These are phyloP conservation scores for Aspergillus nomiae DNA, from an alignment of 2,329 filamentous ascomycete genomes.

Conservation along the genomic window DNA sequence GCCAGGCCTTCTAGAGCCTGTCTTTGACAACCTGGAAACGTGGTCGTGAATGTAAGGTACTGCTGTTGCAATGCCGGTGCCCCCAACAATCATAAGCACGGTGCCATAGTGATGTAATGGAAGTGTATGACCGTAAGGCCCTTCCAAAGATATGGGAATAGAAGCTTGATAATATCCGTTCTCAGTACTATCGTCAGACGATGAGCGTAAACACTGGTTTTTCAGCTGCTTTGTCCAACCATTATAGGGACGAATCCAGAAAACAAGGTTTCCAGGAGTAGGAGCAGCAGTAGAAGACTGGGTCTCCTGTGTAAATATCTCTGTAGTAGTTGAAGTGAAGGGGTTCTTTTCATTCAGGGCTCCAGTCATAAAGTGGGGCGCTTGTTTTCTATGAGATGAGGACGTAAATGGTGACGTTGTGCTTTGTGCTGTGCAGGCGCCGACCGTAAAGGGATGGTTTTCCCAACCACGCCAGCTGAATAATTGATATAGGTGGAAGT, in stretches of 20 bases:
- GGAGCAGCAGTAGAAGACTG: not conserved
- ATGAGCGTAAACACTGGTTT: too few species aligned
- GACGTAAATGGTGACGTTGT: not conserved
- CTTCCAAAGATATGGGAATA: too few species aligned
- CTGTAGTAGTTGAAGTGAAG: not conserved
- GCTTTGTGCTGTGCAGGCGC: constrained; percentile 16
- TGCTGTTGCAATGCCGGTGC: not conserved
- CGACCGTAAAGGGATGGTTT: constrained; percentile 52
- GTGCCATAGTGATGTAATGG: too few species aligned
- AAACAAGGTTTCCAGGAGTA: not conserved
- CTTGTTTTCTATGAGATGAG: not conserved
- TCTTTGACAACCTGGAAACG: too few species aligned
- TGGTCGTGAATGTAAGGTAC: too few species aligned
- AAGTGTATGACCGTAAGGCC: too few species aligned
- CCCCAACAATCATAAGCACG: constrained; percentile 47
- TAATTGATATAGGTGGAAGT: constrained; percentile 52
- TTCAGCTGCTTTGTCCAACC: too few species aligned
- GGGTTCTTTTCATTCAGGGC: not conserved
- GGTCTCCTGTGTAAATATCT: not conserved
- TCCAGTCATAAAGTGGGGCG: constrained; percentile 47
- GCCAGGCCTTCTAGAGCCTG: too few species aligned
- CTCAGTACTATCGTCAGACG: too few species aligned
- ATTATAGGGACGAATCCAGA: too few species aligned
- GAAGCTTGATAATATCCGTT: too few species aligned
- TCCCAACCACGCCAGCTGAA: constrained; percentile 45